Percentiles rank a stretch among this genome's conserved stretches.
These are phyloP conservation scores for Talaromyces piceae DNA, from an alignment of 2,329 filamentous ascomycete species.

Conservation along the genomic window DNA sequence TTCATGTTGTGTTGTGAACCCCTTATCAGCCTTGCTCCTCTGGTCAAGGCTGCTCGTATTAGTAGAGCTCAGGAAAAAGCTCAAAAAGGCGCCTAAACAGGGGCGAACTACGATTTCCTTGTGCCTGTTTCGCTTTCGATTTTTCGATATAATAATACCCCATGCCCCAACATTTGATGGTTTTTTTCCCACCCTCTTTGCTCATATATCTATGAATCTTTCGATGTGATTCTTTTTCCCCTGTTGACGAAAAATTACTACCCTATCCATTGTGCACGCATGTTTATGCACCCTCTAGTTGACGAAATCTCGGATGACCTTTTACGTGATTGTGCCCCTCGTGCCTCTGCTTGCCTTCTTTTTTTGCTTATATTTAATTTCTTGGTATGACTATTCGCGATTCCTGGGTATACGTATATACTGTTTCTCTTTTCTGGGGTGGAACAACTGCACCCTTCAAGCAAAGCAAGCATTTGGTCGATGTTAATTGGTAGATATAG, in stretches of 20 bases:
- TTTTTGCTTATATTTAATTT: neutral
- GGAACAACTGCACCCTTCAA: neutral
- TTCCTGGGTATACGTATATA: neutral
- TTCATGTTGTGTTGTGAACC: slow-evolving; percentile 74
- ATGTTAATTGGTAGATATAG: slow-evolving; percentile 10
- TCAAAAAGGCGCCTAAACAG: slow-evolving; percentile 49
- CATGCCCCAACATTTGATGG: slow-evolving; percentile 12
- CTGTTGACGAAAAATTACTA: neutral
- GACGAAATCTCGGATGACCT: neutral
- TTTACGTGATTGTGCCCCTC: too few relatives aligned
- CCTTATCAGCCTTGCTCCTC: slow-evolving; percentile 68
- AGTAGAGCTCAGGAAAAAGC: slow-evolving; percentile 80
- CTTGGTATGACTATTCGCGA: neutral
- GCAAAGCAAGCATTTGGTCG: neutral
- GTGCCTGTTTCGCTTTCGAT: slow-evolving; percentile 20
- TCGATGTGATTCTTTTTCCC: neutral
- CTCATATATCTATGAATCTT: too few relatives aligned
- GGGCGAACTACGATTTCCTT: slow-evolving; percentile 5
- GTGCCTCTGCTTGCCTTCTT: too few relatives aligned
- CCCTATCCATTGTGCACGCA: neutral
- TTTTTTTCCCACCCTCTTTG: neutral
- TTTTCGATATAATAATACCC: slow-evolving; percentile 13
- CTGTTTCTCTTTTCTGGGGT: neutral
- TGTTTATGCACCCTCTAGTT: neutral
- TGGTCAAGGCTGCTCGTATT: slow-evolving; percentile 78